Percentiles rank a stretch among this genome's conserved stretches.
phyloP scores from a whole-genome alignment of 495 filamentous ascomycete genomes.

The Penicillium coprophilum region DNA sequence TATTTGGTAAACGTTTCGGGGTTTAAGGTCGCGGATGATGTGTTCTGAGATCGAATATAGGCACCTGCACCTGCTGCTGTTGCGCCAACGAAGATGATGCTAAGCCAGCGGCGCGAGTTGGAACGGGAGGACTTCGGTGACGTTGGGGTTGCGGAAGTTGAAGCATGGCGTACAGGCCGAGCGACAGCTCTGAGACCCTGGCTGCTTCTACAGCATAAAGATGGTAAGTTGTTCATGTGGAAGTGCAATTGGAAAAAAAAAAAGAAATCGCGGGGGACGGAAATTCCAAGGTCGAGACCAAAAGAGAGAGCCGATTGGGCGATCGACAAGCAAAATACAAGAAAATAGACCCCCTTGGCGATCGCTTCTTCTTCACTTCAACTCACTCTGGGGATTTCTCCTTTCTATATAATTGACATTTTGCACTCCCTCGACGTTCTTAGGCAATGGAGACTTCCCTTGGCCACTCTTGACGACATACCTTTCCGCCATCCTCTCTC shows the following conservation, averaged over 20 bases:
- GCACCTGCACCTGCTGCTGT: slow-evolving; percentile 40
- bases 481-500: slow-evolving; percentile 2
- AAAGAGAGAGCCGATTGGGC: slow-evolving; percentile 31
- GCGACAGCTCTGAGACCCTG: slow-evolving; percentile 9
- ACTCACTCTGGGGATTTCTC: not conserved
- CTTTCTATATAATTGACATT: not conserved
- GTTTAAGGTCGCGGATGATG: slow-evolving; percentile 34
- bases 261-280: slow-evolving; percentile 25
- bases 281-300: slow-evolving; percentile 11
- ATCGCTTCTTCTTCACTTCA: slow-evolving; percentile 2
- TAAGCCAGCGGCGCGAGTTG: slow-evolving; percentile 33
- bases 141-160: slow-evolving; percentile 10
- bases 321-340: slow-evolving; percentile 20
- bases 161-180: slow-evolving; percentile 15
- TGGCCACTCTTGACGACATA: slow-evolving; percentile 17
- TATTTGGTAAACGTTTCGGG: slow-evolving; percentile 66
- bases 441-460: slow-evolving; percentile 25
- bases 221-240: slow-evolving; percentile 31
- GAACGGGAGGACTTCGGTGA: slow-evolving; percentile 4
- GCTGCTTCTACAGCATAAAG: slow-evolving; percentile 19
- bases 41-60: slow-evolving; percentile 34
- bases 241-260: slow-evolving; percentile 4
- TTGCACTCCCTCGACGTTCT: slow-evolving; percentile 7
- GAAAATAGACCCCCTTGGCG: slow-evolving; percentile 21
- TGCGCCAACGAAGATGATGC: slow-evolving; percentile 34